These are phyloP conservation scores for Hypseocharis bilobata DNA, from an alignment of 441 rosid species.

Conservation along the genomic window DNA sequence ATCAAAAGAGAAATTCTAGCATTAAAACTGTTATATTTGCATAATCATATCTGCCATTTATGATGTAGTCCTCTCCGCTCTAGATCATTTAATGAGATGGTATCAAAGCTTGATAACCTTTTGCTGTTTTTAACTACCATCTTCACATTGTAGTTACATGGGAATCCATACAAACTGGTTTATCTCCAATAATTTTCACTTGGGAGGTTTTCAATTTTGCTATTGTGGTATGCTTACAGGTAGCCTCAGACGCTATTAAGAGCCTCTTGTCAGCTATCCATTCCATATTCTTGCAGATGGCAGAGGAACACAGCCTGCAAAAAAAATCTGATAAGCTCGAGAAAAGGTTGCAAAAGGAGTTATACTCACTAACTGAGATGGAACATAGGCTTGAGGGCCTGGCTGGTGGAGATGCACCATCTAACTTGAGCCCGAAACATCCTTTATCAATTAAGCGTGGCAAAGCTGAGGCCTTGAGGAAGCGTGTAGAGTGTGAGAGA, in stretches of 20 bases:
- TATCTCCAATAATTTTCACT: neutral
- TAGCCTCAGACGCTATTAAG: constrained; percentile 62
- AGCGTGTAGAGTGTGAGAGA: constrained; percentile 47
- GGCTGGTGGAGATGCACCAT: constrained; percentile 31
- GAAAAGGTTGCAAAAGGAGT: constrained; percentile 66
- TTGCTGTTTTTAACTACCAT: too few species aligned
- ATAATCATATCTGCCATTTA: neutral
- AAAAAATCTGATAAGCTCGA: constrained; percentile 61
- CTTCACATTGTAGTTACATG: neutral
- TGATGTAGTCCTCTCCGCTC: neutral
- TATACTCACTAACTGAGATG: constrained; percentile 44
- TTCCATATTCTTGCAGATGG: constrained; percentile 50
- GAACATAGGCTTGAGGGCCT: constrained; percentile 46
- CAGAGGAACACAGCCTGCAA: constrained; percentile 44
- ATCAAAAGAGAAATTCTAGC: neutral
- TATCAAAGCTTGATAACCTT: too few species aligned
- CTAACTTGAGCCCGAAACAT: constrained; percentile 55
- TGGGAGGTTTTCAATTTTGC: neutral
- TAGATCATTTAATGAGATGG: constrained; percentile 9
- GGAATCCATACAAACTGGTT: neutral
- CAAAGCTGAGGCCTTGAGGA: constrained; percentile 52
- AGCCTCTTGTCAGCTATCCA: constrained; percentile 57
- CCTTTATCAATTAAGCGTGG: constrained; percentile 57
- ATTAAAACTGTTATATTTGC: neutral
- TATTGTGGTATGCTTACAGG: constrained; percentile 31